A percentile compares a stretch with the other conserved stretches of the same genome.
phyloP scores from a whole-genome alignment of 2,329 filamentous ascomycete genomes.

The Biscogniauxia sp. region DNA sequence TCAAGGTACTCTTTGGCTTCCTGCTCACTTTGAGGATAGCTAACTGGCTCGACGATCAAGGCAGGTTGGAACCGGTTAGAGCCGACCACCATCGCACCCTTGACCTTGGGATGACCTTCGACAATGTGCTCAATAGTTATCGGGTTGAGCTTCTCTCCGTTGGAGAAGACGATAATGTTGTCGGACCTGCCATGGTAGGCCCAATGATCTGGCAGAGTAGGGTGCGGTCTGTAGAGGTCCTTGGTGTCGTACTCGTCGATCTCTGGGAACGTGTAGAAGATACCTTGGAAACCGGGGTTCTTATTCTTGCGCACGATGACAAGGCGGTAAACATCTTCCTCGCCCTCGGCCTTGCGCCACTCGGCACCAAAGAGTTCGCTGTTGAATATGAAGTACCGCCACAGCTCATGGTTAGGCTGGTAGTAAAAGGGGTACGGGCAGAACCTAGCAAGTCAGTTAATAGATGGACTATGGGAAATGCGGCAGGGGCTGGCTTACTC shows the following conservation, averaged over 20 bases:
- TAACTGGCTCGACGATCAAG: slow-evolving; percentile 45
- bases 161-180: slow-evolving; percentile 49
- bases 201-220: slow-evolving; percentile 38
- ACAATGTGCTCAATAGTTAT: slow-evolving; percentile 42
- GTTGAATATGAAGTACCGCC: slow-evolving; percentile 44
- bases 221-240: slow-evolving; percentile 44
- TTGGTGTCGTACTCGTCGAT: slow-evolving; percentile 41
- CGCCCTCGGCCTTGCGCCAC: slow-evolving; percentile 35
- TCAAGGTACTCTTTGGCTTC: slow-evolving; percentile 37
- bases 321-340: slow-evolving; percentile 37
- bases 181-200: slow-evolving; percentile 39
- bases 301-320: slow-evolving; percentile 38
- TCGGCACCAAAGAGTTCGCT: slow-evolving; percentile 40
- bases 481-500: slow-evolving; percentile 33
- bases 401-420: slow-evolving; percentile 34
- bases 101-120: slow-evolving; percentile 37
- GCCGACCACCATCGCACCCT: slow-evolving; percentile 45
- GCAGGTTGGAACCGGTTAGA: slow-evolving; percentile 44
- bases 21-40: slow-evolving; percentile 26
- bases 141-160: slow-evolving; percentile 51
- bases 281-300: slow-evolving; percentile 32
- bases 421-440: slow-evolving; percentile 35
- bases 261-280: slow-evolving; percentile 31
- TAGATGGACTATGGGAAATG: background rate
- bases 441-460: slow-evolving; percentile 29